Conservation (phyloP, 116 monocot species). For the Posidonia oceanica region DNA sequence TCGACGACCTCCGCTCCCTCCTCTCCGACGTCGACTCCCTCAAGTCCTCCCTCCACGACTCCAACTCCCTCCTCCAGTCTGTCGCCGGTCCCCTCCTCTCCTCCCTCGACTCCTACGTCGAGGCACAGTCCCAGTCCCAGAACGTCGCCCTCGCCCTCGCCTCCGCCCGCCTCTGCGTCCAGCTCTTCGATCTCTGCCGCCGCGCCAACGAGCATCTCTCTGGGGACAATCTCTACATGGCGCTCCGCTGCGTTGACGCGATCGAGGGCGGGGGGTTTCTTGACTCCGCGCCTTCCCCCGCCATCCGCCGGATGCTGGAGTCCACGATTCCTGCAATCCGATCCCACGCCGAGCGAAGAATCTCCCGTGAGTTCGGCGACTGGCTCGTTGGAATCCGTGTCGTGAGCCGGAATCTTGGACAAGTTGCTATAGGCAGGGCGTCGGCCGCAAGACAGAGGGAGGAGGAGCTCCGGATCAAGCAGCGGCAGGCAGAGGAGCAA, state of each 20-base stretch:
- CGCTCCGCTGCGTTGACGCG: constrained; percentile 60
- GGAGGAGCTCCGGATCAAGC: constrained; percentile 75
- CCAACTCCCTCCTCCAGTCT: constrained; percentile 64
- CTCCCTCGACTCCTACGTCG: constrained; percentile 60
- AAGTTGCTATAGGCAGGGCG: constrained; percentile 82
- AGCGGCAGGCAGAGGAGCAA: constrained; percentile 70
- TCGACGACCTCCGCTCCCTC: constrained; percentile 95
- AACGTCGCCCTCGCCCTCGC: constrained; percentile 50
- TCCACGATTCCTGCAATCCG: constrained; percentile 66
- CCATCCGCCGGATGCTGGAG: constrained; percentile 72
- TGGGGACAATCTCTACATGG: constrained; percentile 54
- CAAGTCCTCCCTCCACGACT: constrained; percentile 73
- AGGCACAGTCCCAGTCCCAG: constrained; percentile 41
- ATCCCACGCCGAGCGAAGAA: constrained; percentile 51
- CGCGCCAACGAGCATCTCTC: constrained; percentile 48
- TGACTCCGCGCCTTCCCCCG: constrained; percentile 36
- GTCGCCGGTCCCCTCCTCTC: constrained; percentile 54
- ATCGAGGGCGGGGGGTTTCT: constrained; percentile 57
- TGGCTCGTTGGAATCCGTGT: constrained; percentile 96
- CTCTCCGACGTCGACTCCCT: constrained; percentile 84
- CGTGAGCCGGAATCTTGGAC: constrained; percentile 73
- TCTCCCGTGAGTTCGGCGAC: constrained; percentile 68
- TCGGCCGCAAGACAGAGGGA: constrained; percentile 85
- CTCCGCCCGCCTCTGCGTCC: constrained; percentile 35
- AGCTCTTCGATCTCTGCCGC: constrained; percentile 38